Base-by-base conservation (phyloP, 352 stramenopile species). In the Phytophthora citricola region DNA sequence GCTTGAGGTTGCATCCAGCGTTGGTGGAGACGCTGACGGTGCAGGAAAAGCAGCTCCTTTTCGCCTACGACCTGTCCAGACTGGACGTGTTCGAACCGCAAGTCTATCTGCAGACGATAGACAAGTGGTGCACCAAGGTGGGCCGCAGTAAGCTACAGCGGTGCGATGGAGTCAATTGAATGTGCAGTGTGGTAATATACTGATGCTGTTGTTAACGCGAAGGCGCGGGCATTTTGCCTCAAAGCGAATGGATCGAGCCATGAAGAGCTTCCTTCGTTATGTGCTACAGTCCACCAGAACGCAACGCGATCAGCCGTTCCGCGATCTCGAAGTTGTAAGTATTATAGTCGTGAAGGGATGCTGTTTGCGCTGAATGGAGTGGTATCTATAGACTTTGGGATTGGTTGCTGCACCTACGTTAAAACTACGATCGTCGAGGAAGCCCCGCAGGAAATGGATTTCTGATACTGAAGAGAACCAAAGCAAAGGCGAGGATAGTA, bases 11-110 rank as follows among this genome's bases (percentile, higher is more conserved):
- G 17, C 71, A 75, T 39, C 15, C 45, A 9, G 22, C 15, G 7
- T 29, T 73, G 29, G 8, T 40, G 8, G 14, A 48, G 40, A 29
- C 26, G 22, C 56, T 78, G 38, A 72, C 56, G 10, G 41, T 31
- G 10, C 15, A 29, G 29, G 71, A 78, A 24, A 63, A 58, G 26
- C 51, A 61, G 57, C 62, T 78, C 41, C 40, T 78, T 39, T 45
- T 66, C 24, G 7, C 26, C 17, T 75, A 75, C 53, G 71, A 76
- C 24, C 71, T 78, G 22, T 64, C 71, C 7, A 62, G 66, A 34
- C 29, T 78, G 49, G 71, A 73, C 10, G 27, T 67, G 24, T 78
- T 78, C 39, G 71, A 78, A 14, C 24, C 50, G 4, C 66, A 78
- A 31, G 29, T 47, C 1, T 78, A 70, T 40, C 61, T 69, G 15